Base-by-base conservation (phyloP, 345 rosid species). In the Streptanthus diversifolius region DNA sequence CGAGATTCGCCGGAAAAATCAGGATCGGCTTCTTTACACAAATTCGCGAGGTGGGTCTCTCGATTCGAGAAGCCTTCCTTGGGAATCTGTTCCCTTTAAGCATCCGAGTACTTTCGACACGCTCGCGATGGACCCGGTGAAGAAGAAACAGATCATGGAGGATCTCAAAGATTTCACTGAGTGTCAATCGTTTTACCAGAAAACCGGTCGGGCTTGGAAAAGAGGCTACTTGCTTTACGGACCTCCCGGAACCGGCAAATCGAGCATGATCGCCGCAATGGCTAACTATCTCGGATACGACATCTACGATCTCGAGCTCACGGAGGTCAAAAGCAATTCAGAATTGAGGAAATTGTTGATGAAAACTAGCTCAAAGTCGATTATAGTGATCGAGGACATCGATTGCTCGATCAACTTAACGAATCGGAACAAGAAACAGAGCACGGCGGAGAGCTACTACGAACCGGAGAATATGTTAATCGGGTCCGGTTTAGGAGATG, bases 91-190 rank as follows among this genome's bases (percentile, higher is more conserved):
- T 6, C 86, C 96, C 3, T 92, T 90, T 55, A 92, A 92, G 85
- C 96, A 92, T 56, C 96, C 96, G 0, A 90, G 96, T 66, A 92
- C 96, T 8, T 92, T 92, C 33, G 90, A 90, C 0, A 92, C 98
- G 5, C 64, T 92, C 47, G 98, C 96, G 0, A 90, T 92, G 90
- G 92, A 90, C 71, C 96, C 96, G 5, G 69, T 40, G 0, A 81
- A 33, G 79, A 92, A 90, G 81, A 18, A 3, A 13, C 77, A 80
- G 68, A 85, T 90, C 80, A 83, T 72, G 91, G 87, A 83, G 1
- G 96, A 92, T 78, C 79, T 92, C 32, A 70, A 18, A 5, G 95
- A 87, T 63, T 90, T 90, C 64, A 85, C 83, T 0, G 61, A 59
- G 5, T 90, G 98, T 2, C 84, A 80, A 54, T 54, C 80, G 0